Base-by-base conservation (phyloP, 2,329 filamentous ascomycete genomes). In the Magnaporthiopsis poae region DNA sequence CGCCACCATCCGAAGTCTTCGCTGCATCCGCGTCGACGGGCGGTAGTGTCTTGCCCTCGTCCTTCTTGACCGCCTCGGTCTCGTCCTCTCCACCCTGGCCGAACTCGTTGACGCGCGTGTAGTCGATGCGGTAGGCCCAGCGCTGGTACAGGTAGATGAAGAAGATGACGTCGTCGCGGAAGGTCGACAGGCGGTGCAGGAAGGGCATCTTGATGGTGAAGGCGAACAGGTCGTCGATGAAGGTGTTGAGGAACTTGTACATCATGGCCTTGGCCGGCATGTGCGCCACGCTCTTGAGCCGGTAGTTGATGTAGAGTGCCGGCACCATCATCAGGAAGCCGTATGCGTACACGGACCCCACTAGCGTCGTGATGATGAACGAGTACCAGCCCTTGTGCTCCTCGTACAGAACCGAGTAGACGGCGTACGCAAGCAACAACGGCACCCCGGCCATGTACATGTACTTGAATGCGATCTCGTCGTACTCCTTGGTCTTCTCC, bases 181-280 rank as follows among this genome's bases (percentile, higher is more conserved):
- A 84, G 0, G 95, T 98, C 0, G 95, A 92, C 64, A 99, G 82
- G 21, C 95, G 87, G 78, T 99, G 95, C 65, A 99, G 83, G 69
- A 93, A 87, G 0, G 95, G 95, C 95, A 99, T 99, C 81, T 98
- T 98, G 81, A 99, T 97, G 59, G 95, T 99, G 74, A 98, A 99
- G 2, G 95, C 95, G 75, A 99, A 99, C 39, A 99, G 82, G 75
- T 99, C 95, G 78, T 99, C 95, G 76, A 99, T 98, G 77, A 99
- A 99, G 5, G 95, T 98, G 81, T 98, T 97, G 70, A 98, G 81
- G 79, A 96, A 96, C 80, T 98, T 97, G 85, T 97, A 97, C 77
- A 89, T 94, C 92, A 99, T 95, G 63, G 95, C 92, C 80, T 92
- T 94, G 71, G 85, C 91, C 1, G 95, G 93, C 94, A 99, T 96